A percentile compares a stretch with the other conserved stretches of the same genome.
Evolutionary conservation across 345 rosid genomes (phyloP).

Genomic region (Atalantia buxifolia): DNA sequence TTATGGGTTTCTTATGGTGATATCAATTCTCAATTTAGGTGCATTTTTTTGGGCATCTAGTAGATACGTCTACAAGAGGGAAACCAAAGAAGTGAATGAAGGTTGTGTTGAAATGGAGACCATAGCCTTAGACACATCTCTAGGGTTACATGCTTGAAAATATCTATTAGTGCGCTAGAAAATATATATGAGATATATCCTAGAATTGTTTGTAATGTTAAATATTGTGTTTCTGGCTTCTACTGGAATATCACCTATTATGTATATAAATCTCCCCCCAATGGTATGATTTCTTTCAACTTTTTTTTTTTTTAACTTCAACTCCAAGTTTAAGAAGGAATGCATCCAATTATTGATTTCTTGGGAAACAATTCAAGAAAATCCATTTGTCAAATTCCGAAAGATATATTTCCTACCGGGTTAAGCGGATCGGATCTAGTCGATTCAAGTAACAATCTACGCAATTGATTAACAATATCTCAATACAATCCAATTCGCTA

Average conservation of each 20-base stretch:
- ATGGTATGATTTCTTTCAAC: no score
- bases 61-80: conserved; percentile 67
- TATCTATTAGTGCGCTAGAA: neutral
- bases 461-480: no score
- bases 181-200: neutral
- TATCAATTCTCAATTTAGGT: conserved; percentile 58
- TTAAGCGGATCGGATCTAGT: no score
- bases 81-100: conserved; percentile 38
- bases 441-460: no score
- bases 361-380: no score
- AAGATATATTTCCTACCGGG: no score
- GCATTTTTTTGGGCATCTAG: conserved; percentile 70
- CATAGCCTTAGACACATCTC: conserved; percentile 51
- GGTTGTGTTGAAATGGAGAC: conserved; percentile 45
- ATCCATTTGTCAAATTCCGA: no score
- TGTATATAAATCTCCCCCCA: neutral
- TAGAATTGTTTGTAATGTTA: neutral
- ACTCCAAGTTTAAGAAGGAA: no score
- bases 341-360: no score
- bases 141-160: conserved; percentile 45
- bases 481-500: no score
- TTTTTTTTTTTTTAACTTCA: no score
- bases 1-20: conserved; percentile 70
- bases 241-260: neutral
- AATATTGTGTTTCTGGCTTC: neutral